These are phyloP conservation scores for Hordeum pubiflorum DNA, from an alignment of 202 grass and related monocot species.

Conservation along the genomic window DNA sequence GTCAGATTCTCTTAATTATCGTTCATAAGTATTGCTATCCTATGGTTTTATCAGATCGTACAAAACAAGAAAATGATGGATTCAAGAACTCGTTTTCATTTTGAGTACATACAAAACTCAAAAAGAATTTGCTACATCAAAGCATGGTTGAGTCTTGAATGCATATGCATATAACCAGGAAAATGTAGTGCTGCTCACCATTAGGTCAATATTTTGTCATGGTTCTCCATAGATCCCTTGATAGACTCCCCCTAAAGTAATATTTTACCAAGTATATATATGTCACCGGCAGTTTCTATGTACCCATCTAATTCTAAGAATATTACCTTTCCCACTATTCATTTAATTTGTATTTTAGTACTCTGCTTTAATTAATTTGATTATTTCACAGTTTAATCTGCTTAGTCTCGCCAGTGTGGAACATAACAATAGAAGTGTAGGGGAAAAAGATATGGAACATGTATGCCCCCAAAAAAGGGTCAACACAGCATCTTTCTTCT, in stretches of 20 bases:
- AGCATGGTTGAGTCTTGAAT: neutral
- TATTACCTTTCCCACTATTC: neutral
- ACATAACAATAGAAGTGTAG: neutral
- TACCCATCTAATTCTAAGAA: neutral
- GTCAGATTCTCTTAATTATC: neutral
- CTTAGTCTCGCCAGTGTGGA: neutral
- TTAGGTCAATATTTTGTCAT: neutral
- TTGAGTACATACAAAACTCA: neutral
- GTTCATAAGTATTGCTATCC: neutral
- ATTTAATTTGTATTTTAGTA: neutral
- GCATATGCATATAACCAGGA: neutral
- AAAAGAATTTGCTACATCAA: neutral
- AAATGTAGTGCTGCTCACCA: neutral
- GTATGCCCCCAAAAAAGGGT: neutral
- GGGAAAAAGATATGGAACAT: neutral
- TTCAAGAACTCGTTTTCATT: neutral
- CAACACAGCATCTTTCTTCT: neutral
- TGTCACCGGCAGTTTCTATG: neutral
- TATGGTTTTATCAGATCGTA: neutral
- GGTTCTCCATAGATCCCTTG: neutral
- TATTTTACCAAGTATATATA: neutral
- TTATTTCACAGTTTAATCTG: neutral
- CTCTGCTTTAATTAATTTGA: neutral
- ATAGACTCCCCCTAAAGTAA: neutral
- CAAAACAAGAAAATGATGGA: neutral